Base-by-base conservation (phyloP, 2,329 filamentous ascomycete species). In the Whalleya microplaca region DNA sequence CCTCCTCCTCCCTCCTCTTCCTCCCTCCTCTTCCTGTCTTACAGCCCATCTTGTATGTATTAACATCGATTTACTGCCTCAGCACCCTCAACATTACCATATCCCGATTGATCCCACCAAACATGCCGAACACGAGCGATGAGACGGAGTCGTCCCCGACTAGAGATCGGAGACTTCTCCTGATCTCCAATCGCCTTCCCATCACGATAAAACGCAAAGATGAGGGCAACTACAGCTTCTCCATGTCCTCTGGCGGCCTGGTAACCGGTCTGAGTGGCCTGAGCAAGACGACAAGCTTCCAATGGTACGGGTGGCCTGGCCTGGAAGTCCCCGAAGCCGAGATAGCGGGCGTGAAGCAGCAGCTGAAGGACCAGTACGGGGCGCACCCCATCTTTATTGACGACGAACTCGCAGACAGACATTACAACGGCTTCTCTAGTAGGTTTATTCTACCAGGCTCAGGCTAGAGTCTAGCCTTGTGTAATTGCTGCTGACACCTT, bases 351-450 rank as follows among this genome's bases (percentile, higher is more conserved):
- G 87, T 99, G 73, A 89, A 86, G 70, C 82, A 89, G 70, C 86
- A 89, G 62, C 79, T 98, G 70, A 90, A 91, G 76, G 87, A 95
- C 20, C 90, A 97, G 69, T 93, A 96, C 75, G 88, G 89, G 66
- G 93, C 94, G 7, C 86, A 96, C 41, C 94, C 95, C 1, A 90
- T 99, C 52, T 97, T 97, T 73, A 87, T 98, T 69, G 90, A 93
- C 59, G 92, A 97, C 68, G 92, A 98, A 65, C 84, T 98, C 59
- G 93, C 93, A 49, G 95, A 98, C 73, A 85, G 88, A 61, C 95
- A 98, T 76, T 98, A 99, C 81, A 99, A 99, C 71, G 95, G 95
- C 46, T 98, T 98, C 74, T 94, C 93, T 40, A 98, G 92, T 96
- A 78, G 74, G 89, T 71, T 14, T 21, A 41, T 9, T 48, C 18